Percentiles rank a stretch among this genome's conserved stretches.
phyloP scores from a whole-genome alignment of 2,329 filamentous ascomycete species.

The Colletotrichum paranaense region DNA sequence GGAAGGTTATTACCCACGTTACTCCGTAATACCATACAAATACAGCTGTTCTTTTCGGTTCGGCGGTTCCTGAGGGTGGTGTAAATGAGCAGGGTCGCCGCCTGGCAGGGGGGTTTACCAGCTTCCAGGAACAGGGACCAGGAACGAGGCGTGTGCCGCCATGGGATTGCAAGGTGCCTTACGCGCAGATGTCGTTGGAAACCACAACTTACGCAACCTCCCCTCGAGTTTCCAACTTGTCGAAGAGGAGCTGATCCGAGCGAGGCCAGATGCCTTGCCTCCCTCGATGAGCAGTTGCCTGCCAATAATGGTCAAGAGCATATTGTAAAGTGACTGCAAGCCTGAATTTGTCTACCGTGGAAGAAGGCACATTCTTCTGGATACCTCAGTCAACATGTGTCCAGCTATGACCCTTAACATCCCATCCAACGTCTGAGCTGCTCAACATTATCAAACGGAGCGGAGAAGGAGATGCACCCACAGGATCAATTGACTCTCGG shows the following conservation, averaged over 20 bases:
- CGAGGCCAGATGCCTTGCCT: neutral
- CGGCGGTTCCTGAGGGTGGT: neutral
- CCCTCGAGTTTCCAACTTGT: neutral
- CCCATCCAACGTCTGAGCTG: neutral
- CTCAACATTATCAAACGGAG: neutral
- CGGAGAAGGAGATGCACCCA: neutral
- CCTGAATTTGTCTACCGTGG: neutral
- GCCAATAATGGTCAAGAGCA: neutral
- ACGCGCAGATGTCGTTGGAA: neutral
- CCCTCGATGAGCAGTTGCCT: neutral
- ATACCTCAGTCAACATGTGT: neutral
- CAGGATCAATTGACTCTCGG: constrained; percentile 11
- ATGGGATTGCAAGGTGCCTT: constrained; percentile 14
- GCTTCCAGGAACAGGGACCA: constrained; percentile 4
- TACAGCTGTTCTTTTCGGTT: neutral
- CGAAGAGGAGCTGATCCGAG: neutral
- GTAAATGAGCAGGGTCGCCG: neutral
- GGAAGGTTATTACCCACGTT: neutral
- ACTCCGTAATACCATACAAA: neutral
- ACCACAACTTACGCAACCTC: neutral
- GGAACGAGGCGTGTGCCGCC: constrained; percentile 24
- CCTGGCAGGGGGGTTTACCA: neutral
- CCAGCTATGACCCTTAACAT: neutral
- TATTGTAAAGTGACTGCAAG: too few species aligned
- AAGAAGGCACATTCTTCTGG: neutral